A percentile compares a stretch with the other conserved stretches of the same genome.
Conservation (phyloP, 495 filamentous ascomycete genomes). For the Pseudevernia furfuracea region DNA sequence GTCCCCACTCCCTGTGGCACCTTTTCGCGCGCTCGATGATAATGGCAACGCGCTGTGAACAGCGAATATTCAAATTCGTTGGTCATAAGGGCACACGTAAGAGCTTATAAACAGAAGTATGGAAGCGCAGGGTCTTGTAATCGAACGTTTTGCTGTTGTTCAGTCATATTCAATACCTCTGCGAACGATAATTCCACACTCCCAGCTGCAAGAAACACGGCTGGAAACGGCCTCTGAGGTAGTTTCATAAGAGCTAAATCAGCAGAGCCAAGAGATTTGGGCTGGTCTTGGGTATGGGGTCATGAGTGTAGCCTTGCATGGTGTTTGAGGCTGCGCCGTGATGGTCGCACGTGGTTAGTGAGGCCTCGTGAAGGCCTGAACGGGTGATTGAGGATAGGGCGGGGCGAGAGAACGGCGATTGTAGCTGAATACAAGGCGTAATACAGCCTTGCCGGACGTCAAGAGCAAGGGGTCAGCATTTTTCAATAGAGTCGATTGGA, state of each 20-base stretch:
- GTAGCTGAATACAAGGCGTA: background rate
- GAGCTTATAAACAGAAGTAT: background rate
- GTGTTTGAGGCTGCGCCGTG: background rate
- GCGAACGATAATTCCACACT: background rate
- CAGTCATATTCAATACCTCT: background rate
- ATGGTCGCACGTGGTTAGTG: background rate
- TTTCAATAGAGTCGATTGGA: background rate
- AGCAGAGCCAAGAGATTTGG: background rate
- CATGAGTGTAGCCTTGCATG: background rate
- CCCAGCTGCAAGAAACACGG: background rate
- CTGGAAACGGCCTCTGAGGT: background rate
- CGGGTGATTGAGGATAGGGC: background rate
- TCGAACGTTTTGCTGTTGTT: background rate
- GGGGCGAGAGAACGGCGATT: background rate
- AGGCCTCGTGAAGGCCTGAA: background rate
- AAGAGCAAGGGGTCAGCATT: background rate
- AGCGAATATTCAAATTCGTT: background rate
- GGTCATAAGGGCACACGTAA: background rate
- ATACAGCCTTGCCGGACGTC: background rate
- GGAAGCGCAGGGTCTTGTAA: background rate
- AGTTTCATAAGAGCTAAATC: background rate
- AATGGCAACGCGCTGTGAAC: background rate
- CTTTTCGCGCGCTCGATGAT: background rate
- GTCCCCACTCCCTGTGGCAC: background rate
- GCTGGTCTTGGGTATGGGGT: background rate